Conservation (phyloP, 768 basidiomycete species). For the Tricholoma matsutake region DNA sequence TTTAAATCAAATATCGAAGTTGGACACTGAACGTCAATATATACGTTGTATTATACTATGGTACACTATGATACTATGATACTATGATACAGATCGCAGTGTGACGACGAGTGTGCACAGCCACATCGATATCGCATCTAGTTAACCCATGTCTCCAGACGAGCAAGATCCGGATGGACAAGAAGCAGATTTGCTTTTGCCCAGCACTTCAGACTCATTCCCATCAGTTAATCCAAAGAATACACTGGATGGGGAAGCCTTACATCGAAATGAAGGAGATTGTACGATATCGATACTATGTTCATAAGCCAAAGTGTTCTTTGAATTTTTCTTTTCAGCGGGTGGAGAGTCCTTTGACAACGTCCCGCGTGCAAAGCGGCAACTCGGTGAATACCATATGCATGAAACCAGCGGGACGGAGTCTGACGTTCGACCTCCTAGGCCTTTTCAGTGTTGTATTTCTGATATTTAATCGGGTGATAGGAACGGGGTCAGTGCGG, state of each 20-base stretch:
- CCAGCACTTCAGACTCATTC: not conserved
- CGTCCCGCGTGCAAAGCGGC: slow-evolving; percentile 13
- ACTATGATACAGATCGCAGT: not conserved
- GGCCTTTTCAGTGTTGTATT: slow-evolving; percentile 54
- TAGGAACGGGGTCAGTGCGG: slow-evolving; percentile 59
- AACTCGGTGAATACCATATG: slow-evolving; percentile 9
- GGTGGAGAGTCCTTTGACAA: slow-evolving; percentile 19
- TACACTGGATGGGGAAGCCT: slow-evolving; percentile 8
- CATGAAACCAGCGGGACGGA: no score
- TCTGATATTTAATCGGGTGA: slow-evolving; percentile 74
- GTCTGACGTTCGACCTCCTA: slow-evolving; percentile 11
- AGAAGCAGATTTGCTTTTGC: not conserved
- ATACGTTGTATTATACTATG: not conserved
- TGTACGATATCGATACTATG: not conserved
- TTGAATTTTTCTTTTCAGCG: not conserved
- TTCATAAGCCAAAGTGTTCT: not conserved
- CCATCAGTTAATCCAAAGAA: not conserved
- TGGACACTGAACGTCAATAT: not conserved
- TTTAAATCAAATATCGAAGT: slow-evolving; percentile 22
- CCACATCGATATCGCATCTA: no score
- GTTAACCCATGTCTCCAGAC: no score
- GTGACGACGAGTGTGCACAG: no score
- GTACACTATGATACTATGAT: not conserved
- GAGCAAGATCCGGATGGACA: no score
- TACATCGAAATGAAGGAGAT: slow-evolving; percentile 9